phyloP scores from a whole-genome alignment of 2,329 filamentous ascomycete genomes.

The Chaetoscypha palmicola region DNA sequence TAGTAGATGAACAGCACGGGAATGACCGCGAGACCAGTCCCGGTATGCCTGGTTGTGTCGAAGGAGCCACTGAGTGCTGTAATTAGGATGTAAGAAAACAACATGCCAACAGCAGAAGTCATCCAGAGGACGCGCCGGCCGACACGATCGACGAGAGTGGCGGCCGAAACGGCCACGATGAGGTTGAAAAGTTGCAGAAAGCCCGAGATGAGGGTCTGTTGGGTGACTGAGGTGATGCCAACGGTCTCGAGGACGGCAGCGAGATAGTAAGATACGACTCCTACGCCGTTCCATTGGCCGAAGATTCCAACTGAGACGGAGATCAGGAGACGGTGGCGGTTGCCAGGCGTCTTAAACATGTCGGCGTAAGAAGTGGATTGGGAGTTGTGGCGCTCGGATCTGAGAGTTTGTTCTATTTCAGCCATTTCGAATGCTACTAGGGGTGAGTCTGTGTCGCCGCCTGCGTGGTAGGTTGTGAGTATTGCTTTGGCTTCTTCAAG shows the following conservation, averaged over 20 bases:
- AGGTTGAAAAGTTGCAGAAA: conserved; percentile 33
- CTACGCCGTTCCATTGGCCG: conserved; percentile 27
- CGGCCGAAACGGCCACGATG: conserved; percentile 29
- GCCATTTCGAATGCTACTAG: conserved; percentile 21
- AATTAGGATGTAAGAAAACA: conserved; percentile 15
- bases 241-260: conserved; percentile 24
- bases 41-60: conserved; percentile 15
- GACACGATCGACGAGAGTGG: conserved; percentile 32
- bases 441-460: conserved; percentile 32
- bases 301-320: conserved; percentile 29
- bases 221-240: conserved; percentile 16
- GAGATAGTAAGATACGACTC: conserved; percentile 34
- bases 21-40: conserved; percentile 33
- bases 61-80: conserved; percentile 4
- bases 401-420: conserved; percentile 23
- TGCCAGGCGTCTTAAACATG: conserved; percentile 24
- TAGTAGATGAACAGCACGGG: conserved; percentile 42
- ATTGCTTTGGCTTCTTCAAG: conserved; percentile 44
- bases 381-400: conserved; percentile 15
- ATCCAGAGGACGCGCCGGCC: conserved; percentile 28
- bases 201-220: conserved; percentile 29
- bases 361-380: conserved; percentile 14
- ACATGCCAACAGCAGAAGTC: conserved; percentile 27
- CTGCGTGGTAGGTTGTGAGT: conserved; percentile 45
- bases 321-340: conserved; percentile 30